Base-by-base conservation (phyloP, 768 basidiomycete species). In the Suillus americanus region DNA sequence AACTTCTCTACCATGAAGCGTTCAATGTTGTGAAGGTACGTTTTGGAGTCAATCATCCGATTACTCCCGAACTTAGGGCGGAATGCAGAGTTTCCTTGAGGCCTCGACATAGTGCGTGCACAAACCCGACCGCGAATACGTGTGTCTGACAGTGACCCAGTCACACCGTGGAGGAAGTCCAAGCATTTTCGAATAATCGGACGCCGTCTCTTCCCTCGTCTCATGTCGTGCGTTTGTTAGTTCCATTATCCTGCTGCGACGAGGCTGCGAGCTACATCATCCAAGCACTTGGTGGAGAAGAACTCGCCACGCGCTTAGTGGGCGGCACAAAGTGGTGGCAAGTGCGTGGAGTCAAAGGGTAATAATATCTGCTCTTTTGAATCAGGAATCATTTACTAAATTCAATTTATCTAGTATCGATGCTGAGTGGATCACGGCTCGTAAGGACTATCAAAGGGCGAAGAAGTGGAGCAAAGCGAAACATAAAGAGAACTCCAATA, bases 291-390 rank as follows among this genome's bases (percentile, higher is more conserved):
- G 95, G 95, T 2, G 95, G 96, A n/a, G 89, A 91, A 70, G 85
- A 90, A 46, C 81, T 85, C 16, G 86, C 83, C 56, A 84, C 86
- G 67, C 83, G 82, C 46, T 73, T 94, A 37, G 88, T 95, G 4
- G 97, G 97, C 13, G 97, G 97, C 1, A 86, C 87, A 6, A 95
- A 96, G 73, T 99, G 97, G 95, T 99, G 97, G 97, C 96, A 97
- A 77, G 94, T 96, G 40, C 88, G 96, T 48, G 89, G 91, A 23
- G 73, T 94, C 54, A 78, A 85, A 61, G 95, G 95, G 95, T 87
- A 79, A 73, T 86, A 78, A 73, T 78, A 79, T 70, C 70, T 75
- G 73, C 69, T 23, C 73, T 45, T 63, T 62, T 8, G 64, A 50
- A 66, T 51, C 30, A 41, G 16, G 74, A 67, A 23, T 62, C 63